Conservation (phyloP, 805 yeast species). For the Ogataea paradorogensis region DNA sequence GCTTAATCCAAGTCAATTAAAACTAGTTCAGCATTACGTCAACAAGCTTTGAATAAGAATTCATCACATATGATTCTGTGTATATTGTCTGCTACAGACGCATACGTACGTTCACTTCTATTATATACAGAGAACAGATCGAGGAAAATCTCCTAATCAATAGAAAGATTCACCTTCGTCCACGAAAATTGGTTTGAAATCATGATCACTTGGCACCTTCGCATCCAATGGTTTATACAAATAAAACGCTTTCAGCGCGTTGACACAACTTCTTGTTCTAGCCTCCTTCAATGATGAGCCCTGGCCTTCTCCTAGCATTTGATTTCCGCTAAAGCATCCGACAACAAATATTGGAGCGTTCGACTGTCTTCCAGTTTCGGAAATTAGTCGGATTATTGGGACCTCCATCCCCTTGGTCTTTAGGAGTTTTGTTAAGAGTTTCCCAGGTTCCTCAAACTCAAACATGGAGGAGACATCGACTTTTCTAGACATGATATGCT, state of each 20-base stretch:
- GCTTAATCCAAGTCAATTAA: constrained; percentile 42
- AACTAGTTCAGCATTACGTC: constrained; percentile 46
- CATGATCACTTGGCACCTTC: constrained; percentile 58
- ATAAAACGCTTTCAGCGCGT: constrained; percentile 89
- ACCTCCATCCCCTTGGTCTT: constrained; percentile 68
- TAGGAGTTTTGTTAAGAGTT: constrained; percentile 76
- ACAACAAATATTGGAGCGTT: constrained; percentile 83
- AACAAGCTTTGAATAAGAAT: not conserved
- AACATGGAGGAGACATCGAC: constrained; percentile 72
- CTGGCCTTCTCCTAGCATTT: constrained; percentile 88
- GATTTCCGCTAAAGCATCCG: constrained; percentile 83
- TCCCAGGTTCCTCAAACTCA: constrained; percentile 78
- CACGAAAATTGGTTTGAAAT: constrained; percentile 35
- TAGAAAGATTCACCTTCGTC: constrained; percentile 38
- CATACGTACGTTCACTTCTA: constrained; percentile 5
- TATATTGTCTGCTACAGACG: not conserved
- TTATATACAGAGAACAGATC: constrained; percentile 16
- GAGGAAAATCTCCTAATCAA: constrained; percentile 6
- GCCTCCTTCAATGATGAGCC: constrained; percentile 91
- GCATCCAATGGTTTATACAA: constrained; percentile 76
- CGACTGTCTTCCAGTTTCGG: constrained; percentile 90
- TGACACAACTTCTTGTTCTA: constrained; percentile 85
- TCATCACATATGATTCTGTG: not conserved
- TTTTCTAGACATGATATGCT: constrained; percentile 80
- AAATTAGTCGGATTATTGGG: constrained; percentile 79